A percentile compares a stretch with the other conserved stretches of the same genome.
phyloP scores from a whole-genome alignment of 768 basidiomycete genomes.

The Leccinum aurantiacum region DNA sequence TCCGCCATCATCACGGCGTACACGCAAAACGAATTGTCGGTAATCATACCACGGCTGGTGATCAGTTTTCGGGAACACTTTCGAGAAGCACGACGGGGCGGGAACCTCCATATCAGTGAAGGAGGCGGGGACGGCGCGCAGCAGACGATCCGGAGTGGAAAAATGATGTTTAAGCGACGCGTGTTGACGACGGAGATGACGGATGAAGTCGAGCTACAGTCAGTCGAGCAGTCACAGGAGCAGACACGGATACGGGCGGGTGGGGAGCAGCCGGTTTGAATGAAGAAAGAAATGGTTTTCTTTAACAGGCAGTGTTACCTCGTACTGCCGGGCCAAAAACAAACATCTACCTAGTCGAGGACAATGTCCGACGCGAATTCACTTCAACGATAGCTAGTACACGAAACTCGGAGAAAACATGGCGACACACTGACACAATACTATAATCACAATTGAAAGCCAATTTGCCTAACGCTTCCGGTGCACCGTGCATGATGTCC shows the following conservation, averaged over 20 bases:
- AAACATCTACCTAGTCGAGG: not conserved
- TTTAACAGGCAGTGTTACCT: too few relatives aligned
- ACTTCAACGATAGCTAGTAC: not conserved
- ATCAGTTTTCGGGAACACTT: slow-evolving; percentile 23
- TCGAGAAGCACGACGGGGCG: not conserved
- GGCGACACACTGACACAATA: not conserved
- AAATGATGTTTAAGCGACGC: slow-evolving; percentile 11
- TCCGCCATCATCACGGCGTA: slow-evolving; percentile 18
- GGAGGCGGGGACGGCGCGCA: not conserved
- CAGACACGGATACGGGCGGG: not conserved
- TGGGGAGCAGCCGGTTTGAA: not conserved
- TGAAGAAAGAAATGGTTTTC: not conserved
- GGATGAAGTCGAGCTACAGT: slow-evolving; percentile 6
- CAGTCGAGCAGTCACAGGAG: not conserved
- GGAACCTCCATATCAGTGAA: not conserved
- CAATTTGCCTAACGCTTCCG: not conserved
- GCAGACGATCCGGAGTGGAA: slow-evolving; percentile 3
- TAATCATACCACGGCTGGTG: slow-evolving; percentile 21
- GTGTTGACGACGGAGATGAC: slow-evolving; percentile 1
- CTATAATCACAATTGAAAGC: not conserved
- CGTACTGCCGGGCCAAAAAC: not conserved
- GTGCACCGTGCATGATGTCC: not conserved
- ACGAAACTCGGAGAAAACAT: too few relatives aligned
- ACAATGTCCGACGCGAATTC: not conserved
- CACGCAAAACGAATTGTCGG: slow-evolving; percentile 16